Evolutionary conservation across 129 eudicot genomes (phyloP), one percentile per base, ranked within the genome.

Genomic region (Lonicera japonica): DNA sequence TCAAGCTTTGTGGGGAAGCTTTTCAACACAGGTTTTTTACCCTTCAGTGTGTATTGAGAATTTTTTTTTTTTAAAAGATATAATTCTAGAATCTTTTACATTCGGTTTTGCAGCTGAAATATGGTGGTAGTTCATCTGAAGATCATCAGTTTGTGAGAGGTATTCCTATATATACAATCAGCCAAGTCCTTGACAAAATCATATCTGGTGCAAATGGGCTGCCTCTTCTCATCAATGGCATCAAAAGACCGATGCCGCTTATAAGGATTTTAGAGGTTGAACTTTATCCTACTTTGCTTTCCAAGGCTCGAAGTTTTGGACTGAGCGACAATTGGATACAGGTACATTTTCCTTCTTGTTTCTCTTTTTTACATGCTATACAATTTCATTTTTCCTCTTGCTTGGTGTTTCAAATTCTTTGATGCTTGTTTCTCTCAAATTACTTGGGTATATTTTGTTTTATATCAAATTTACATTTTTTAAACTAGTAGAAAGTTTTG

Each of bases 131-230:
- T 60, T 75, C 97, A 51, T 87, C 95, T 17, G 95, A 86, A 82
- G 97, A 87, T 77, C 97, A 90, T 87, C 95, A 90, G 57, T 86
- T 91, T 67, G 90, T 87, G 70, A 82, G 97, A 65, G 97, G 97
- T 65, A 82, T 91, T 36, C 97, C 97, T 57, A 82, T 91, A 43
- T 71, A 73, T 67, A 72, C 87, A 53, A 80, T 91, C 58, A 79
- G 83, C 73, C 73, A 73, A 59, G 72, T 84, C 61, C 90, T 91
- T 46, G 66, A 68, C 60, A 91, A 82, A 74, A 83, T 91, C 16
- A 55, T 77, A 75, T 69, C 90, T 51, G 94, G 88, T 41, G 80
- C 72, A 9, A 80, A 77, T 61, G 95, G 95, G 38, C 90, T 79
- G 1, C 65, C 82, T 52, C 95, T 78, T 71, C 87, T 91, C 40